Base-by-base conservation (phyloP, 169 alveolate species). In the Plasmodium ovale region DNA sequence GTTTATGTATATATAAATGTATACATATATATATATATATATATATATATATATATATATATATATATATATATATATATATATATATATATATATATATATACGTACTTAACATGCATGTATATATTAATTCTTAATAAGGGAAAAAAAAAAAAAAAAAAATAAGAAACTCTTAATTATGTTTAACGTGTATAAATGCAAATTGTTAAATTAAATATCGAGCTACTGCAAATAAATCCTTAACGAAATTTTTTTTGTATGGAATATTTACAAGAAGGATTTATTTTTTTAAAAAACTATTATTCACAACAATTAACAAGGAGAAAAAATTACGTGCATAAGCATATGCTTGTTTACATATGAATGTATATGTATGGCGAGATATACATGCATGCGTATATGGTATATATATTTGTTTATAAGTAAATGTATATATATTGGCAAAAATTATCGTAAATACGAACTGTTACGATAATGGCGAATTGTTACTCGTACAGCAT, bases 231-330 rank as follows among this genome's bases (percentile, higher is more conserved):
- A 58, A 70, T 42, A 33, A n/a, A 70, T 54, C n/a, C n/a, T n/a
- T n/a, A 70, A 37, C 9, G 27, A 35, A 25, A 69, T 25, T 14
- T 31, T 21, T 6, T 16, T 39, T 37, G 39, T 53, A 59, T 37
- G 21, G 27, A 44, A 56, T 53, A 58, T 33, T 54, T 27, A 68
- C 67, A 31, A 33, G 14, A 23, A 16, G 16, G 1, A 6, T 21
- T 49, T 68, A 3, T 85, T 49, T 56, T 33, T 51, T 54, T 67
- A 25, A 67, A 31, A 37, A 60, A 1, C 49, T 4, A 16, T 53
- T 35, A 23, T 85, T 47, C 65, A 62, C 51, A 85, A 72, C 51
- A 59, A 47, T 35, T 51, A 53, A 35, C 29, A 3, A 68, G 23
- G 59, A 49, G 9, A 42, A 64, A 44, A 47, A 3, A 14, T 47